These are phyloP conservation scores for Colletotrichum sp. DNA, from an alignment of 2,329 filamentous ascomycete species.

Conservation along the genomic window DNA sequence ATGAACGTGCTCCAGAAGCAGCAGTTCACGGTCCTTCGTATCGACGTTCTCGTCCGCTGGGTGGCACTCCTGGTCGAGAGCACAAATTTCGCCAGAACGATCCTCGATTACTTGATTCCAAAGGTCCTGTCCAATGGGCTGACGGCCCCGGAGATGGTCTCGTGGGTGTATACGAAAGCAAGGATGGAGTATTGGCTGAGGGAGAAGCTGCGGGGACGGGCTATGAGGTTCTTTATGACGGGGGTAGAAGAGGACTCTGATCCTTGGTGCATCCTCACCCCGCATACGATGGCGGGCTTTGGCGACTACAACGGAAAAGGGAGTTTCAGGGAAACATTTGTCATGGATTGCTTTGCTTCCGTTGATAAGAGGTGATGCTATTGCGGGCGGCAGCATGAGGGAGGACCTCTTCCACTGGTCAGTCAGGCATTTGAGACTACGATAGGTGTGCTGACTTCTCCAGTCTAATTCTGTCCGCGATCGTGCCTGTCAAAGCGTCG, in stretches of 20 bases:
- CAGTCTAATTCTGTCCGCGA: no score
- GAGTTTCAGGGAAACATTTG: not conserved
- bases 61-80: not conserved
- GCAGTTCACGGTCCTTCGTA: not conserved
- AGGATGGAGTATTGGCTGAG: not conserved
- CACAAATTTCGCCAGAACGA: not conserved
- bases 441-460: no score
- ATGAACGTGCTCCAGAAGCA: not conserved
- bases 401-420: no score
- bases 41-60: not conserved
- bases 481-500: no score
- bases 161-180: not conserved
- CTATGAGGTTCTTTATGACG: not conserved
- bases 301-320: slow-evolving; percentile 9
- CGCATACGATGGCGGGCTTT: not conserved
- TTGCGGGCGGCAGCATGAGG: no score
- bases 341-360: not conserved
- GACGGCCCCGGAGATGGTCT: not conserved
- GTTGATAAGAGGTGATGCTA: not conserved
- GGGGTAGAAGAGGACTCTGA: not conserved
- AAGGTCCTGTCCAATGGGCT: not conserved
- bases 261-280: not conserved
- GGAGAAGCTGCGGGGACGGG: not conserved
- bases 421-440: no score
- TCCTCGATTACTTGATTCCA: slow-evolving; percentile 4